Evolutionary conservation across 2,329 filamentous ascomycete species (phyloP), one percentile per base, ranked within the genome.

Genomic region (Hypoxylon sp.): DNA sequence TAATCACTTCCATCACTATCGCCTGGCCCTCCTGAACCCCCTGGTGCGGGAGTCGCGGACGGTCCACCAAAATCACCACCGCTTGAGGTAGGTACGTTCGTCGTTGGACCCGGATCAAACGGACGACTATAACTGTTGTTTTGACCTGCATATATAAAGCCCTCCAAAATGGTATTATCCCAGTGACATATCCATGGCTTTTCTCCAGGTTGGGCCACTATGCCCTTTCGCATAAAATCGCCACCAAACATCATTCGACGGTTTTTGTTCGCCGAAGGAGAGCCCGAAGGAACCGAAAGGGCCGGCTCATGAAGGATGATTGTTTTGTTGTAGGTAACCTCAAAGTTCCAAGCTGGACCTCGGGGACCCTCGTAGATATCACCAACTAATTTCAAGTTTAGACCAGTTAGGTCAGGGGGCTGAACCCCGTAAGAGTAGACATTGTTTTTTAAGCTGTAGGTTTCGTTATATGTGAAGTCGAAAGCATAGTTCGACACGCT

Each of bases 151-250:
- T 83, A 85, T 29, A 85, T 79, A 58, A 83, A 82, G 3, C 83
- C 67, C 41, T 84, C 80, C 4, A 84, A 70, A 2, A 75, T 71
- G 0, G 80, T 83, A 19, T 75, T 71, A 2, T 80, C 78, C 81
- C 82, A 85, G 2, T 72, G 78, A 63, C 82, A 85, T 15, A 84
- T 73, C 82, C 82, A 85, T 1, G 78, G 77, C 49, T 70, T 78
- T 35, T 83, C 80, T 2, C 81, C 81, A 0, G 67, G 65, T 51
- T 73, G 64, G 1, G 73, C 72, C 29, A 34, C 25, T 12, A 74
- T 45, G 0, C 67, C 68, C 46, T 75, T 77, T 8, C 71, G 67
- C 47, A 74, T 70, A 38, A 72, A 70, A 15, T 71, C 67, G 6
- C 51, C 59, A 8, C 58, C 55, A 23, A 46, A 64, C 54, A 57